A percentile compares a stretch with the other conserved stretches of the same genome.
These are phyloP conservation scores for Xylaria telfairii DNA, from an alignment of 495 filamentous ascomycete species.

Conservation along the genomic window DNA sequence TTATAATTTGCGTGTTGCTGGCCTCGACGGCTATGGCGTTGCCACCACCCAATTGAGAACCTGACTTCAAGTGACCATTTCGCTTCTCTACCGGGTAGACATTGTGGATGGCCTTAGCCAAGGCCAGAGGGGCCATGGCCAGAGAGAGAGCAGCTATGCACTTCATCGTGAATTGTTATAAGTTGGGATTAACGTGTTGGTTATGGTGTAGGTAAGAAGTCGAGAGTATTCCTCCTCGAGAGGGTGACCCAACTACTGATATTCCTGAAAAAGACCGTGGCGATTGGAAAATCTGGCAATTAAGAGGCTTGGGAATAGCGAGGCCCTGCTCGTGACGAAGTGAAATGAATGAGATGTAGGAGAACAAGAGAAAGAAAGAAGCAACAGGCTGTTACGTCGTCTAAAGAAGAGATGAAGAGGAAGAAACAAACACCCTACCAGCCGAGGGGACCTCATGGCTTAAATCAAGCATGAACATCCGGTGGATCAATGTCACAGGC, in stretches of 20 bases:
- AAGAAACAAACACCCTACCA: slow-evolving; percentile 44
- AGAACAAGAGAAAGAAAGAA: slow-evolving; percentile 40
- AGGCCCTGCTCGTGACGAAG: slow-evolving; percentile 64
- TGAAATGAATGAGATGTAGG: slow-evolving; percentile 37
- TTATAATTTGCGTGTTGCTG: slow-evolving; percentile 48
- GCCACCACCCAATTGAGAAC: slow-evolving; percentile 20
- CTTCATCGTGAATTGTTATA: slow-evolving; percentile 54
- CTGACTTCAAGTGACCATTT: slow-evolving; percentile 22
- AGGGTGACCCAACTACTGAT: slow-evolving; percentile 27
- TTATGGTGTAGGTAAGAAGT: slow-evolving; percentile 16
- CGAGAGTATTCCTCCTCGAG: slow-evolving; percentile 18
- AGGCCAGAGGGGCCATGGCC: slow-evolving; percentile 57
- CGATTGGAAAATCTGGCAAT: slow-evolving; percentile 35
- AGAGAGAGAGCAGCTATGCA: slow-evolving; percentile 53
- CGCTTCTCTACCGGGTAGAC: slow-evolving; percentile 45
- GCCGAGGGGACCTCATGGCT: slow-evolving; percentile 43
- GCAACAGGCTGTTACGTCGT: slow-evolving; percentile 38
- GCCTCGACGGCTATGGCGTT: slow-evolving; percentile 25
- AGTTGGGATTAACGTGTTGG: slow-evolving; percentile 15
- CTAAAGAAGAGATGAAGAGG: slow-evolving; percentile 45
- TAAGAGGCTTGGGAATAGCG: slow-evolving; percentile 45
- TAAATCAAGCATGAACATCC: slow-evolving; percentile 61
- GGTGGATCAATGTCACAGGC: slow-evolving; percentile 29
- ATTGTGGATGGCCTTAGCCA: slow-evolving; percentile 56
- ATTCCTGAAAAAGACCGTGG: slow-evolving; percentile 38